phyloP scores from a whole-genome alignment of 2,329 filamentous ascomycete species.

The Verticillium nonalfalfae region DNA sequence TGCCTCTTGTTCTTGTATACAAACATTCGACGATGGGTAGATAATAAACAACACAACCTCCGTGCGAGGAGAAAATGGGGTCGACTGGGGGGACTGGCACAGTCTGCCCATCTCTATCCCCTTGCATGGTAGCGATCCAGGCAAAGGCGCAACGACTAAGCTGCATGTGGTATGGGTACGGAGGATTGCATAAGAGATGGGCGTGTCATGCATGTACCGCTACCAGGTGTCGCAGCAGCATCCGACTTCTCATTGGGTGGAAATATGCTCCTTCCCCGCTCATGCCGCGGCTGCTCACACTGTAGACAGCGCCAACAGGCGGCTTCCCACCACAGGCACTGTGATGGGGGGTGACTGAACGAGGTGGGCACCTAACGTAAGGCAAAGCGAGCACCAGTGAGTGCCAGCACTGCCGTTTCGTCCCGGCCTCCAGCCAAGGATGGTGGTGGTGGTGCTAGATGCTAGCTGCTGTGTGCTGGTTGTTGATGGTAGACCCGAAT shows the following conservation, averaged over 20 bases:
- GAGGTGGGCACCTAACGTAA: neutral
- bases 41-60: neutral
- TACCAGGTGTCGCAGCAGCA: neutral
- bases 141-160: slow-evolving; percentile 1
- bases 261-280: slow-evolving; percentile 8
- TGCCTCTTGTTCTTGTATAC: neutral
- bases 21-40: neutral
- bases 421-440: neutral
- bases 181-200: slow-evolving; percentile 1
- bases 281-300: slow-evolving; percentile 1
- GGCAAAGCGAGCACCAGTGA: no score
- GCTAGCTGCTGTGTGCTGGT: neutral
- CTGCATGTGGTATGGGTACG: slow-evolving; percentile 7
- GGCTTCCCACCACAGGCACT: neutral
- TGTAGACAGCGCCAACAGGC: neutral
- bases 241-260: slow-evolving; percentile 5
- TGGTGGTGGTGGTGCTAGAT: no score
- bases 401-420: neutral
- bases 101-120: neutral
- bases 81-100: neutral
- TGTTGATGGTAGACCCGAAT: neutral
- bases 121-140: neutral
- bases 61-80: neutral
- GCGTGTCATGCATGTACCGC: slow-evolving; percentile 8
- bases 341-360: neutral